These are phyloP conservation scores for Suhomyces coccinellae DNA, from an alignment of 1,139 yeast genomes.

Conservation along the genomic window DNA sequence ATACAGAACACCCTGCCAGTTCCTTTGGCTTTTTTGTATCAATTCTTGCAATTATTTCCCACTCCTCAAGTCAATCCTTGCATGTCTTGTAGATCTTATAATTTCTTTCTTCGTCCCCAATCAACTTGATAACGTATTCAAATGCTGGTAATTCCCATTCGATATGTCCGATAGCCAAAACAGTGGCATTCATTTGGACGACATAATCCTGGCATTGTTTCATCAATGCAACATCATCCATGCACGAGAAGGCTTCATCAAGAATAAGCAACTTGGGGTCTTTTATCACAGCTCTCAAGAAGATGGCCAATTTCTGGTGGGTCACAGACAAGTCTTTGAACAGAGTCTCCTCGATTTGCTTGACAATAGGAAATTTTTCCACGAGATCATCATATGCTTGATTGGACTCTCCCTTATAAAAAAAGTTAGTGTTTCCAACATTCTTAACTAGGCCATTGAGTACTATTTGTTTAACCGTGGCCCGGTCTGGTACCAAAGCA, in stretches of 20 bases:
- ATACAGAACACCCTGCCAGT: not conserved
- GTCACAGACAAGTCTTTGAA: slow-evolving; percentile 64
- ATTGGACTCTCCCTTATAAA: slow-evolving; percentile 20
- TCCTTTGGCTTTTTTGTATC: too few species aligned
- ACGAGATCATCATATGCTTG: slow-evolving; percentile 22
- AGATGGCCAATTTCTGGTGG: slow-evolving; percentile 75
- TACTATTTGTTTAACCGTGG: slow-evolving; percentile 58
- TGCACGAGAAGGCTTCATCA: slow-evolving; percentile 92
- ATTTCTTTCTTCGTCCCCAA: slow-evolving; percentile 34
- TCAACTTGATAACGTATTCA: slow-evolving; percentile 36
- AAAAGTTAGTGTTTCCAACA: slow-evolving; percentile 58
- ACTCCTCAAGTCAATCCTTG: not conserved
- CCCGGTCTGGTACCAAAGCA: slow-evolving; percentile 65
- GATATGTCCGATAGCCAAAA: slow-evolving; percentile 78
- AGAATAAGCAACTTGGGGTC: slow-evolving; percentile 75
- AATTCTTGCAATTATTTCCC: not conserved
- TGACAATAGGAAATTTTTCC: slow-evolving; percentile 29
- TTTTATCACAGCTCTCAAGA: slow-evolving; percentile 74
- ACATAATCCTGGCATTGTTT: slow-evolving; percentile 66
- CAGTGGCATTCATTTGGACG: slow-evolving; percentile 61
- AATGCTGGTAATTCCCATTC: slow-evolving; percentile 45
- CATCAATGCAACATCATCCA: slow-evolving; percentile 66
- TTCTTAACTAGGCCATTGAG: slow-evolving; percentile 65
- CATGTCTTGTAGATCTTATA: slow-evolving; percentile 18
- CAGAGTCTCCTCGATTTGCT: slow-evolving; percentile 29